These are phyloP conservation scores for Lachancea mirantina DNA, from an alignment of 805 yeast species.

Conservation along the genomic window DNA sequence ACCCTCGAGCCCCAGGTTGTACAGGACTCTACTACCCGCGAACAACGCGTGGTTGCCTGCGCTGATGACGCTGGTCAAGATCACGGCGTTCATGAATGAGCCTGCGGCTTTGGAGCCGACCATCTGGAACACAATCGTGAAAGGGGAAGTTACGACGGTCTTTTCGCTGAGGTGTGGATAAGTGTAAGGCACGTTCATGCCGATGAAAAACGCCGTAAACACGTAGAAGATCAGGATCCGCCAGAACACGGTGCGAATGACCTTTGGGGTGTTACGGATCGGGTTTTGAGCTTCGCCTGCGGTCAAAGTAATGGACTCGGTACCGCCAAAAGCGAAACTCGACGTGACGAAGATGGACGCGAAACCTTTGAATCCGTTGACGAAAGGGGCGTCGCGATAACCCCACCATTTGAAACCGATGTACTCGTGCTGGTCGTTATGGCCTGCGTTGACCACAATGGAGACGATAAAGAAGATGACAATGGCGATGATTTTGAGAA, in stretches of 20 bases:
- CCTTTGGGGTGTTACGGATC: constrained; percentile 50
- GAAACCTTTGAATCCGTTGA: constrained; percentile 46
- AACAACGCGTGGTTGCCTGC: constrained; percentile 72
- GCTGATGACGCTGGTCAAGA: constrained; percentile 62
- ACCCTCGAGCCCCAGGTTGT: constrained; percentile 44
- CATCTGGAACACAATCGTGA: constrained; percentile 43
- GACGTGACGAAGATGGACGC: constrained; percentile 45
- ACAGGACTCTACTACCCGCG: constrained; percentile 63
- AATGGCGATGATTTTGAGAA: constrained; percentile 46
- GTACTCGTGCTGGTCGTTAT: constrained; percentile 44
- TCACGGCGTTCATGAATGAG: constrained; percentile 60
- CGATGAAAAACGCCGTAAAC: constrained; percentile 48
- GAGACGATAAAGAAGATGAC: constrained; percentile 46
- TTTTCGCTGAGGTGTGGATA: constrained; percentile 37
- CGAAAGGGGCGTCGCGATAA: constrained; percentile 47
- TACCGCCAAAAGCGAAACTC: constrained; percentile 46
- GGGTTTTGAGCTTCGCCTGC: constrained; percentile 55
- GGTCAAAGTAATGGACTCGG: constrained; percentile 41
- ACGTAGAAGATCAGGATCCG: constrained; percentile 54
- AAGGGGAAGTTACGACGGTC: constrained; percentile 37
- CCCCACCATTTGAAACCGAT: constrained; percentile 54
- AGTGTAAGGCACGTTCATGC: constrained; percentile 51
- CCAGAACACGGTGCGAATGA: constrained; percentile 51
- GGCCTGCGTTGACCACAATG: constrained; percentile 52
- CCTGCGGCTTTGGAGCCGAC: constrained; percentile 47